Evolutionary conservation across 768 basidiomycete species (phyloP).

Genomic region (Rubroboletus satanas): DNA sequence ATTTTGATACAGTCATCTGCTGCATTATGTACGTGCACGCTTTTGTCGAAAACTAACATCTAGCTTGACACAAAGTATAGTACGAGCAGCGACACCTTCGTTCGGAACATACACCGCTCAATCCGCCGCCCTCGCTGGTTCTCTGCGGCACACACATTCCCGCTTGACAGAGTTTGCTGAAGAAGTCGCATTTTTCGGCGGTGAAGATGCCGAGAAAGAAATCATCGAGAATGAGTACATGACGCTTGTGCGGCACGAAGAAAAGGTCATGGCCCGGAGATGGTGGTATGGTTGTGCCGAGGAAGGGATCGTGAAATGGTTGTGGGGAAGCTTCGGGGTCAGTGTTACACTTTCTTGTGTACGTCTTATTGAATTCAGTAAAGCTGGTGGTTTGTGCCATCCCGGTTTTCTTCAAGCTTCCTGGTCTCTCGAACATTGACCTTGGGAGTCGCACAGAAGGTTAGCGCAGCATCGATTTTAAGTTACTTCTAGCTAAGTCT

Average conservation of each 20-base stretch:
- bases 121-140: constrained; percentile 84
- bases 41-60: background rate
- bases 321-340: constrained; percentile 95
- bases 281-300: constrained; percentile 93
- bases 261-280: constrained; percentile 67
- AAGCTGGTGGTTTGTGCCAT: constrained; percentile 87
- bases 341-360: constrained; percentile 26
- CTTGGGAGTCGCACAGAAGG: constrained; percentile 90
- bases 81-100: constrained; percentile 83
- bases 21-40: constrained; percentile 60
- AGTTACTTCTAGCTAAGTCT: background rate
- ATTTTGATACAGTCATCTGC: constrained; percentile 82
- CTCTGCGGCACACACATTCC: constrained; percentile 88
- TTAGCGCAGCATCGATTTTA: constrained; percentile 22
- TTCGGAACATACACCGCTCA: constrained; percentile 89
- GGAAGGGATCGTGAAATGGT: constrained; percentile 94
- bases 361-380: constrained; percentile 9
- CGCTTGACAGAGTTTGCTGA: constrained; percentile 85
- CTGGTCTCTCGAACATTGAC: constrained; percentile 63
- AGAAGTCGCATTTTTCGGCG: constrained; percentile 84
- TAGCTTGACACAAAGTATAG: constrained; percentile 37
- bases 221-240: constrained; percentile 88
- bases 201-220: constrained; percentile 87
- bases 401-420: constrained; percentile 86
- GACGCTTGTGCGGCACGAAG: constrained; percentile 80